A percentile compares a stretch with the other conserved stretches of the same genome.
Conservation (phyloP, 2,329 filamentous ascomycete species). For the Cordyceps fumosorosea region DNA sequence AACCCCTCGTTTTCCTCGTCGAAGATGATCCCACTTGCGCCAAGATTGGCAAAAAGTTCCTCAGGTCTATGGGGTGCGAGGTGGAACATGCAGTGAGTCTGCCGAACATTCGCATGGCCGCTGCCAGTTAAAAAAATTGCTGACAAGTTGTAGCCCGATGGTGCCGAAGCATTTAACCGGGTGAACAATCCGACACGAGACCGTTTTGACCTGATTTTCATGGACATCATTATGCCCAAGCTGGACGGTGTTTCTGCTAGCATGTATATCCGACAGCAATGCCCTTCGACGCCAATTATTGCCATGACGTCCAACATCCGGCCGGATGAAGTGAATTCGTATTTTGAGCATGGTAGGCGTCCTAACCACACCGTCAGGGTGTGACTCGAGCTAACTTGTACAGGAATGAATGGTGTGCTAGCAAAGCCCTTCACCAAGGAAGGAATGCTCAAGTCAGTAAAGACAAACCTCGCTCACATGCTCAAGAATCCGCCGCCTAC, state of each 20-base stretch:
- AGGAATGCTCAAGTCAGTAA: constrained; percentile 75
- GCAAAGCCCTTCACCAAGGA: constrained; percentile 95
- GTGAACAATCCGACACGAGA: constrained; percentile 47
- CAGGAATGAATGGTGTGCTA: constrained; percentile 95
- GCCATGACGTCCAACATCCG: constrained; percentile 99
- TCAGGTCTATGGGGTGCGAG: constrained; percentile 57
- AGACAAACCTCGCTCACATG: constrained; percentile 80
- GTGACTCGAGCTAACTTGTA: constrained; percentile 4
- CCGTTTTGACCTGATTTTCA: constrained; percentile 64
- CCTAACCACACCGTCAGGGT: neutral
- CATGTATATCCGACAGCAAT: constrained; percentile 83
- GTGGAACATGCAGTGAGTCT: constrained; percentile 60
- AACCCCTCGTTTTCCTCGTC: constrained; percentile 80
- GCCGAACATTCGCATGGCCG: neutral
- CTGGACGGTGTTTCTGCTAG: constrained; percentile 93
- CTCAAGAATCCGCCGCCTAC: constrained; percentile 57
- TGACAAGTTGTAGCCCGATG: constrained; percentile 47
- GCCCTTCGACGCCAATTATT: constrained; percentile 77
- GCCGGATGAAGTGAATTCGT: constrained; percentile 92
- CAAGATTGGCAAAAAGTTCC: constrained; percentile 61
- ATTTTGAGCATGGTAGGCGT: constrained; percentile 84
- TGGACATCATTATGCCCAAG: constrained; percentile 97
- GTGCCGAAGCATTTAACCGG: constrained; percentile 84
- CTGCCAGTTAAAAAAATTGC: neutral
- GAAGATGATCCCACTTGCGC: constrained; percentile 70